Percentiles rank a stretch among this genome's conserved stretches.
Evolutionary conservation across 345 rosid genomes (phyloP).

Genomic region (Lagerstroemia speciosa): DNA sequence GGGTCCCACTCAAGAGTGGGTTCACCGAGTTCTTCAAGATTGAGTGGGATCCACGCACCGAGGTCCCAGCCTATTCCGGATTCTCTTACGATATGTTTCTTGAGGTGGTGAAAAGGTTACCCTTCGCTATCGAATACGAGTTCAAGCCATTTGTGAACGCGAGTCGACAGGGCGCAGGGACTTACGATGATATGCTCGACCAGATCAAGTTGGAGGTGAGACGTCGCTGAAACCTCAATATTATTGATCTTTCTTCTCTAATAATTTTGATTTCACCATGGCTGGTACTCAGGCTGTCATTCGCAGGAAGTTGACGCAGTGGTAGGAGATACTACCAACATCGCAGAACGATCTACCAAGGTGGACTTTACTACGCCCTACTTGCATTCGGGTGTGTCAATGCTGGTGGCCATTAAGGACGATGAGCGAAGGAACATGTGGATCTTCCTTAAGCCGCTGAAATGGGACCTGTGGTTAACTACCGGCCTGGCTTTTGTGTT

Average conservation of each 20-base stretch:
- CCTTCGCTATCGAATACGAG: slow-evolving; percentile 12
- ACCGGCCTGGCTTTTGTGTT: slow-evolving; percentile 39
- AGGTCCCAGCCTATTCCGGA: slow-evolving; percentile 5
- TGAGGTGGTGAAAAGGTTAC: slow-evolving; percentile 10
- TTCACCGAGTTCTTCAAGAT: slow-evolving; percentile 15
- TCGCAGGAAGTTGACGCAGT: slow-evolving; percentile 41
- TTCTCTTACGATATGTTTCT: slow-evolving; percentile 15
- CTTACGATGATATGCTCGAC: slow-evolving; percentile 7
- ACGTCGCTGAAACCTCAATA: background rate
- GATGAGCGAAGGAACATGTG: slow-evolving; percentile 35
- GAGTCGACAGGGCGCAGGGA: slow-evolving; percentile 9
- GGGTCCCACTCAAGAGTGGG: slow-evolving; percentile 15
- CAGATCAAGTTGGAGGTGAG: slow-evolving; percentile 9
- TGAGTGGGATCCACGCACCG: slow-evolving; percentile 2
- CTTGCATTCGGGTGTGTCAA: slow-evolving; percentile 58
- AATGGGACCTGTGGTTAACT: slow-evolving; percentile 55
- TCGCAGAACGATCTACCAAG: slow-evolving; percentile 26
- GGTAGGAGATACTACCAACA: slow-evolving; percentile 61
- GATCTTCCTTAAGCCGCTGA: slow-evolving; percentile 61
- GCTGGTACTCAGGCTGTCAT: too few relatives aligned
- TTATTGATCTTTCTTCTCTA: background rate
- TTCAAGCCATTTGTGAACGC: slow-evolving; percentile 9
- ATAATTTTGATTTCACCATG: too few relatives aligned
- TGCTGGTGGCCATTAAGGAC: slow-evolving; percentile 49
- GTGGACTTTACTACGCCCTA: slow-evolving; percentile 69